phyloP scores from a whole-genome alignment of 2,329 filamentous ascomycete species.

The Phoma sp. region DNA sequence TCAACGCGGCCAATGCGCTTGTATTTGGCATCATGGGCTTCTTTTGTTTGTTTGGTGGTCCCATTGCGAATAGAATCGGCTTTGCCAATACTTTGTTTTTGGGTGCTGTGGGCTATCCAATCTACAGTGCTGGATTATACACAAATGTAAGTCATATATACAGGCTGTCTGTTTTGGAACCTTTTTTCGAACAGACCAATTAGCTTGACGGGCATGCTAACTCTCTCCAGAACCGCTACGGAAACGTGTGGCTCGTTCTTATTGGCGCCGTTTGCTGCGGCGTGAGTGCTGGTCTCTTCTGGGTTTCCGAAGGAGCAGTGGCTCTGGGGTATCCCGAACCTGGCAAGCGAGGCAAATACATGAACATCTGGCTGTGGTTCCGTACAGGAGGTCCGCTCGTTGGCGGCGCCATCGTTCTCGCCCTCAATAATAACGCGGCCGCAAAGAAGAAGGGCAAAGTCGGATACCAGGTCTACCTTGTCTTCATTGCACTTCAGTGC shows the following conservation, averaged over 20 bases:
- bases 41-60: constrained; percentile 56
- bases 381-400: constrained; percentile 57
- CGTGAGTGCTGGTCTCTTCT: constrained; percentile 58
- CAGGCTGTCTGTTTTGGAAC: no score
- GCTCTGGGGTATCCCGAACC: constrained; percentile 58
- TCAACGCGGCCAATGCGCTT: constrained; percentile 60
- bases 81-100: constrained; percentile 54
- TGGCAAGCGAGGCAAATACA: constrained; percentile 54
- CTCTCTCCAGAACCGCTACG: constrained; percentile 49
- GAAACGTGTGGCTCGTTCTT: constrained; percentile 60
- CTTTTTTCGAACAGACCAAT: neutral
- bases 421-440: constrained; percentile 48
- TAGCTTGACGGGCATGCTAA: neutral
- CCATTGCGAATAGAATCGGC: constrained; percentile 58
- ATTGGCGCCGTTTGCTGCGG: constrained; percentile 58
- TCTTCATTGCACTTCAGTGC: constrained; percentile 52
- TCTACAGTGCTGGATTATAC: constrained; percentile 54
- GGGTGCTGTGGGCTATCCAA: constrained; percentile 56
- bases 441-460: constrained; percentile 44
- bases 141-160: constrained; percentile 39
- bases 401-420: constrained; percentile 56
- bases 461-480: constrained; percentile 49
- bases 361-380: constrained; percentile 59
- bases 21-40: constrained; percentile 57
- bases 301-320: constrained; percentile 58